Evolutionary conservation across 805 yeast species (phyloP).

Genomic region (Myxozyma monticola): DNA sequence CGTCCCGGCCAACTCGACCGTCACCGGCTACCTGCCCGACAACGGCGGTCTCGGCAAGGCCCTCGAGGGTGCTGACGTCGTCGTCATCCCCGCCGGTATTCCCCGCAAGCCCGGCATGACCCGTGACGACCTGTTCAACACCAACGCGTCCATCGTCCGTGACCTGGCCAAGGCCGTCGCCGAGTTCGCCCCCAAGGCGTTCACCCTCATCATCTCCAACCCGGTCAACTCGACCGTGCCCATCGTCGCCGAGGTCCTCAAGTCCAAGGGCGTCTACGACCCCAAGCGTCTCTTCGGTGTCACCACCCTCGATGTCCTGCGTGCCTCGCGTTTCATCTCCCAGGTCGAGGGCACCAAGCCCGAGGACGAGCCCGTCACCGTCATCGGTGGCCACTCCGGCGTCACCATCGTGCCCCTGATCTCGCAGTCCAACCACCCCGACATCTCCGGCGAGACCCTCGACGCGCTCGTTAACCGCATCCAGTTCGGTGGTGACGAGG

Average conservation of each 20-base stretch:
- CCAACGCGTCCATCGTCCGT: constrained; percentile 93
- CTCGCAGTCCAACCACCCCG: constrained; percentile 73
- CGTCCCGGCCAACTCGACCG: constrained; percentile 87
- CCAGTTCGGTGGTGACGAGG: constrained; percentile 96
- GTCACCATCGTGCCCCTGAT: constrained; percentile 91
- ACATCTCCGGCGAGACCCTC: constrained; percentile 59
- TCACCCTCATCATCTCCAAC: constrained; percentile 80
- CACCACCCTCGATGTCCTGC: constrained; percentile 87
- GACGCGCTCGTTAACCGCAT: constrained; percentile 76
- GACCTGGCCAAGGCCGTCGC: constrained; percentile 87
- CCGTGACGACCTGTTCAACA: constrained; percentile 94
- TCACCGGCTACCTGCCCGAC: constrained; percentile 85
- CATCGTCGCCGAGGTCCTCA: constrained; percentile 89
- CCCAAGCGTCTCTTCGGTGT: constrained; percentile 93
- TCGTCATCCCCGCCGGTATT: constrained; percentile 95
- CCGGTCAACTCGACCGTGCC: constrained; percentile 98
- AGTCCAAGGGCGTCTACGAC: constrained; percentile 82
- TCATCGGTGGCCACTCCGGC: constrained; percentile 98
- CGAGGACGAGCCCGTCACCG: constrained; percentile 71
- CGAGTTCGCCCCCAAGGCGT: constrained; percentile 79
- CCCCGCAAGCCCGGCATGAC: constrained; percentile 99
- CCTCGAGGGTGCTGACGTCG: constrained; percentile 67
- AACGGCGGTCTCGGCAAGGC: constrained; percentile 69
- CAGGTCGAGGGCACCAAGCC: constrained; percentile 72
- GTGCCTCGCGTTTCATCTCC: constrained; percentile 85